Evolutionary conservation across 2,329 filamentous ascomycete genomes (phyloP), one percentile per base, ranked within the genome.

Genomic region (Sphaerulina musiva): DNA sequence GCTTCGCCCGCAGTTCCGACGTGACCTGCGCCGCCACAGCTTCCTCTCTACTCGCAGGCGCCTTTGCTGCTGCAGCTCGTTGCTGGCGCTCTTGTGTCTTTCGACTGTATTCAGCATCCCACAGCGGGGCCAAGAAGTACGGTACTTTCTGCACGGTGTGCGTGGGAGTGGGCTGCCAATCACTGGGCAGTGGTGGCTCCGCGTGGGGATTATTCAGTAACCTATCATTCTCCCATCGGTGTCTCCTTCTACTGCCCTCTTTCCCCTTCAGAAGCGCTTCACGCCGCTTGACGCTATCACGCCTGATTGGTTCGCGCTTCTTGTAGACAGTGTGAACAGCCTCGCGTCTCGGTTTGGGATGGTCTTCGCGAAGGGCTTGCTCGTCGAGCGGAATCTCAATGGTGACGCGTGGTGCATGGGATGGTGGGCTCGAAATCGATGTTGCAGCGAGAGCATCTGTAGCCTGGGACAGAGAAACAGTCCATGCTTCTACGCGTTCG

Each of bases 191-290:
- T 0, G 93, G 93, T 0, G 91, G 89, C 62, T 92, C 82, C 14
- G 80, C 88, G 72, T 93, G 86, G 14, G 93, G 93, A 57, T 97
- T 93, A 71, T 84, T 82, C 53, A 95, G 75, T 58, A 97, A 82
- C 61, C 83, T 89, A 73, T 95, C 92, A 71, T 97, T 98, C 76
- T 98, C 93, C 90, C 91, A 97, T 53, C 92, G 80, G 64, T 92
- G 85, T 47, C 92, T 80, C 65, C 92, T 84, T 36, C 92, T 81
- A 64, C 83, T 92, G 34, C 92, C 92, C 71, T 96, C 90, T 63
- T 95, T 95, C 53, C 92, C 92, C 74, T 90, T 95, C 32, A 93
- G 76, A 49, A 95, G 68, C 2, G 84, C 81, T 61, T 95, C 89
- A 14, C 91, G 83, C 48, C 80, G 73, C 66, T 82, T 83, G 64